These are phyloP conservation scores for Dictyostelium brefeldianum DNA, from an alignment of 78 protist genomes.

Conservation along the genomic window DNA sequence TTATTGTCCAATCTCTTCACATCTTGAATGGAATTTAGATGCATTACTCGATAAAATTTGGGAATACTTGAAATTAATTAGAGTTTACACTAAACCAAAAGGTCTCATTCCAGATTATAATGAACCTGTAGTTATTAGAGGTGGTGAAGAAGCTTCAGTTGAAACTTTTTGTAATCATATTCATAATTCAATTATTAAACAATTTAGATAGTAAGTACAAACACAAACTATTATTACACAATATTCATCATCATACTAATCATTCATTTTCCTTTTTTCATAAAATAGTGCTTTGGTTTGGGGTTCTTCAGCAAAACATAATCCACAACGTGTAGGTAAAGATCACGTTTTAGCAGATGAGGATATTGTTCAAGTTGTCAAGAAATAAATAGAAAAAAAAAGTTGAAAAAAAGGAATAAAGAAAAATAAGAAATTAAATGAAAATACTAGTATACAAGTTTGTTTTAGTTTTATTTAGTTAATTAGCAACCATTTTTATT, in stretches of 20 bases:
- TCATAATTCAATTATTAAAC: conserved; percentile 91
- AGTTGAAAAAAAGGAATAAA: not conserved
- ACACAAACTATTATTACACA: not conserved
- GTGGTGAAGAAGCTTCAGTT: conserved; percentile 65
- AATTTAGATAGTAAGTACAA: conserved; percentile 94
- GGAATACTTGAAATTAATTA: conserved; percentile 95
- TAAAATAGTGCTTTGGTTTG: conserved; percentile 97
- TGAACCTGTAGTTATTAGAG: conserved; percentile 97
- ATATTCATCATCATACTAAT: not conserved
- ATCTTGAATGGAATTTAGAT: conserved; percentile 98
- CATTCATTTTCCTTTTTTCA: not conserved
- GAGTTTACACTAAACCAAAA: conserved; percentile 99
- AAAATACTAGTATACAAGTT: too few relatives aligned
- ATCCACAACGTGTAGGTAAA: conserved; percentile 95
- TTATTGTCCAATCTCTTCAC: conserved; percentile 83
- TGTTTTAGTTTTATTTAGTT: too few relatives aligned
- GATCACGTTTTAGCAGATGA: conserved; percentile 98
- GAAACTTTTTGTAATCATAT: conserved; percentile 95
- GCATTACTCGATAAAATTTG: conserved; percentile 95
- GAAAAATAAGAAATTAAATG: not conserved
- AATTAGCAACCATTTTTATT: not conserved
- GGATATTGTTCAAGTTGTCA: conserved; percentile 98
- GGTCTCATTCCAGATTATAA: conserved; percentile 99
- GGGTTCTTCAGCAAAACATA: conserved; percentile 98
- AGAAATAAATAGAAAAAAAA: conserved; percentile 77